Evolutionary conservation across 2,329 filamentous ascomycete genomes (phyloP), one percentile per base, ranked within the genome.

Genomic region (Aureobasidium sp.): DNA sequence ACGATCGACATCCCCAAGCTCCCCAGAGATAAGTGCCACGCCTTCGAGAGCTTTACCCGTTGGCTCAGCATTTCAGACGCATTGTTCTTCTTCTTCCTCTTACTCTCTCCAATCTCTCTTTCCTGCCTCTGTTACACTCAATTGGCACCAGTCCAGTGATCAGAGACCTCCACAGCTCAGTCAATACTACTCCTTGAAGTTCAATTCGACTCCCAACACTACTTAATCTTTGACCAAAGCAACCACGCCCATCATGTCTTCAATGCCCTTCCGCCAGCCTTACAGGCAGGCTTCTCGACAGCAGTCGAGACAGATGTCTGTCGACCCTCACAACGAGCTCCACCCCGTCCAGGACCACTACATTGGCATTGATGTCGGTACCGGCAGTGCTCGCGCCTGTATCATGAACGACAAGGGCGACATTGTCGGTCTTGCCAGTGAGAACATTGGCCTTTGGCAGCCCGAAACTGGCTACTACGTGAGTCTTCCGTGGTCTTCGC

Each of bases 361-460:
- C 73, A 86, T 97, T 71, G 93, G 93, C 64, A 90, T 99, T 68
- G 94, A 99, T 78, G 93, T 99, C 56, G 94, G 94, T 58, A 99
- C 94, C 22, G 94, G 94, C 62, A 96, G 91, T 73, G 94, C 93
- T 42, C 86, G 94, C 72, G 94, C 94, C 61, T 97, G 94, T 76
- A 91, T 99, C 72, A 96, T 99, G 76, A 90, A 97, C 74, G 84
- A 87, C 65, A 87, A 88, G 44, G 94, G 94, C 59, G 91, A 97
- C 72, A 97, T 99, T 76, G 84, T 88, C 45, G 79, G 79, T 64
- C 66, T 82, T 65, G 80, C 80, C 62, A 79, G 79, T 65, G 74
- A 82, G 68, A 79, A 80, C 72, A 78, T 81, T 74, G 77, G 75
- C 42, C 71, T 81, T 20, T 81, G 79, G 79, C 79, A 81, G 70